Percentiles rank a stretch among this genome's conserved stretches.
Evolutionary conservation across 2,329 filamentous ascomycete genomes (phyloP).

Genomic region (Colletotrichum phormii): DNA sequence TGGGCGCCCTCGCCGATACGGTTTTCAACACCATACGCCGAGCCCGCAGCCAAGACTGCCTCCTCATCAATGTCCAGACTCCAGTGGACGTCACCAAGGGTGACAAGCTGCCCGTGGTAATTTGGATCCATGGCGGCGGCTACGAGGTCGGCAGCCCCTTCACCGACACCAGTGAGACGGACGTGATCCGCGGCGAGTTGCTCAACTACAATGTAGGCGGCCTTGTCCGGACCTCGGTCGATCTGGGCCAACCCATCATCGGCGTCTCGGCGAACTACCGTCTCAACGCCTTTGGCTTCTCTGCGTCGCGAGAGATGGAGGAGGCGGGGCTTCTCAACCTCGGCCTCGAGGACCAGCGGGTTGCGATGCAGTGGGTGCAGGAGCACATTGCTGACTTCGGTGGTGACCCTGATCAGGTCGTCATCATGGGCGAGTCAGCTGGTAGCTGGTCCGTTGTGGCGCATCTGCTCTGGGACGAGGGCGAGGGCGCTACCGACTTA

Average conservation of each 20-base stretch:
- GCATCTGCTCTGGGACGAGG: slow-evolving; percentile 63
- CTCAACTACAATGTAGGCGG: slow-evolving; percentile 48
- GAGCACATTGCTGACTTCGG: slow-evolving; percentile 47
- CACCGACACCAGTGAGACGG: slow-evolving; percentile 18
- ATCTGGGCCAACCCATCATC: slow-evolving; percentile 66
- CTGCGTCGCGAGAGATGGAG: slow-evolving; percentile 4
- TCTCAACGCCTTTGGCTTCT: slow-evolving; percentile 56
- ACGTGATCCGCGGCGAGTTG: slow-evolving; percentile 35
- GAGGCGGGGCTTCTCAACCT: slow-evolving; percentile 47
- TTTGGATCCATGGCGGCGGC: slow-evolving; percentile 53
- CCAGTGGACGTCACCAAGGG: slow-evolving; percentile 54
- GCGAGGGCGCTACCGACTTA: slow-evolving; percentile 68
- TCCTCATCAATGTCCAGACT: slow-evolving; percentile 60
- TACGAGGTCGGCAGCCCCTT: slow-evolving; percentile 45
- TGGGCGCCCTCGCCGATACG: slow-evolving; percentile 13
- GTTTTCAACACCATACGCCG: slow-evolving; percentile 15
- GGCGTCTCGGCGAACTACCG: slow-evolving; percentile 75
- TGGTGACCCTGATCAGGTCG: slow-evolving; percentile 45
- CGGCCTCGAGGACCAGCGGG: slow-evolving; percentile 43
- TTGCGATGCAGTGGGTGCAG: slow-evolving; percentile 47
- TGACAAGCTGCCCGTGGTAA: slow-evolving; percentile 53
- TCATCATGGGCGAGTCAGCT: slow-evolving; percentile 48
- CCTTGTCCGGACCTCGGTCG: slow-evolving; percentile 48
- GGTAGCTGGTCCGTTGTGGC: slow-evolving; percentile 42
- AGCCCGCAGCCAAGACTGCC: slow-evolving; percentile 58